These are phyloP conservation scores for Crithidia sp. DNA, from an alignment of 208 protist genomes.

Conservation along the genomic window DNA sequence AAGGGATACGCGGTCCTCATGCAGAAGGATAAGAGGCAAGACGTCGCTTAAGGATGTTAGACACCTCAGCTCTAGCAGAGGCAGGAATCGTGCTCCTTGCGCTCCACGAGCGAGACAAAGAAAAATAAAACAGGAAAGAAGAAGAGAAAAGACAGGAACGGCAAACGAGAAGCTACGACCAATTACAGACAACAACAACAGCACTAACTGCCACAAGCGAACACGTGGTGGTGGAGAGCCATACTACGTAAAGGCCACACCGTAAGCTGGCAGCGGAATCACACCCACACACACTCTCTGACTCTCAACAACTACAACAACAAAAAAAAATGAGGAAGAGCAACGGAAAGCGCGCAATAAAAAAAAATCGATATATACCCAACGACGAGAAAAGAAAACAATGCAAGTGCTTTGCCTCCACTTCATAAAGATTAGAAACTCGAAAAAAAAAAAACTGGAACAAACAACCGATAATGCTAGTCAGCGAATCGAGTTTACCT, in stretches of 20 bases:
- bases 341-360: background rate
- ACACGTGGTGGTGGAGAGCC: no score
- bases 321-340: background rate
- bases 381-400: background rate
- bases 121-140: background rate
- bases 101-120: background rate
- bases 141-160: background rate
- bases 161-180: background rate
- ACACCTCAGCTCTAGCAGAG: background rate
- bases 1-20: no score
- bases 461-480: no score
- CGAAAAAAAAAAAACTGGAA: background rate
- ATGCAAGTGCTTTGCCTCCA: background rate
- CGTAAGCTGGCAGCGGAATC: no score
- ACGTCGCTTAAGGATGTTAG: background rate
- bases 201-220: no score
- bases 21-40: background rate
- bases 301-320: no score
- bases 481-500: background rate
- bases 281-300: no score
- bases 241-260: no score
- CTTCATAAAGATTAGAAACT: background rate
- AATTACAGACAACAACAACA: no score
- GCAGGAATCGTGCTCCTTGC: conserved; percentile 16
- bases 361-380: background rate